phyloP scores from a whole-genome alignment of 495 filamentous ascomycete genomes.

The Lineolata rhizophorae region DNA sequence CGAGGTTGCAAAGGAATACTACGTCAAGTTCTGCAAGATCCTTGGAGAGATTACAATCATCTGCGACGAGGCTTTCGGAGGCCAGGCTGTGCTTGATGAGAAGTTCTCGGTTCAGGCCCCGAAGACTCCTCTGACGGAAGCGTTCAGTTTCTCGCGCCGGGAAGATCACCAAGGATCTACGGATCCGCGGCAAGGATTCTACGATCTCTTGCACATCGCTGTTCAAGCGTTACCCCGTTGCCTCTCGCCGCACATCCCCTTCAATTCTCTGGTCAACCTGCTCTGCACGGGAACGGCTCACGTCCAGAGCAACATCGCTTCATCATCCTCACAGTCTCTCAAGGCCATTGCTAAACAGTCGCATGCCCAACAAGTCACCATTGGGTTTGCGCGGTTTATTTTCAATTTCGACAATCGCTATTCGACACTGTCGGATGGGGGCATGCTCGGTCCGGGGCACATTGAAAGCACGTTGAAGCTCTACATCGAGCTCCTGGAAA shows the following conservation, averaged over 20 bases:
- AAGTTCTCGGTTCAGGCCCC: conserved; percentile 71
- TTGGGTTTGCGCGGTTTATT: conserved; percentile 89
- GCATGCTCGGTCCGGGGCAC: conserved; percentile 84
- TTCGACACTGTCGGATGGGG: conserved; percentile 92
- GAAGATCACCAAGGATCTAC: conserved; percentile 53
- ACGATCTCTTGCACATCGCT: conserved; percentile 85
- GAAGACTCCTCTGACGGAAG: conserved; percentile 83
- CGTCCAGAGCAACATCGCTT: conserved; percentile 77
- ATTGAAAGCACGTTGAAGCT: conserved; percentile 84
- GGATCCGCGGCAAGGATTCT: conserved; percentile 86
- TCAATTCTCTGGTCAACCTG: conserved; percentile 86
- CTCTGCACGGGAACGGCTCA: conserved; percentile 94
- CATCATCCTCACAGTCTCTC: conserved; percentile 74
- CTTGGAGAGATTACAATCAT: conserved; percentile 87
- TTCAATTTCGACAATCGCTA: conserved; percentile 96
- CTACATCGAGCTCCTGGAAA: conserved; percentile 80
- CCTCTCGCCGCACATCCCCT: conserved; percentile 71
- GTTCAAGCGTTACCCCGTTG: conserved; percentile 89
- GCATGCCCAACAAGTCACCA: conserved; percentile 87
- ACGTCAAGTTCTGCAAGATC: conserved; percentile 79
- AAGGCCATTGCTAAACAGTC: conserved; percentile 89
- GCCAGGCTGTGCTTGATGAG: conserved; percentile 85
- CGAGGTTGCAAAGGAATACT: conserved; percentile 61
- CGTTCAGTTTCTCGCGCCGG: conserved; percentile 67
- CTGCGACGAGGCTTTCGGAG: conserved; percentile 90